Evolutionary conservation across 2,329 filamentous ascomycete species (phyloP), one percentile per base, ranked within the genome.

Genomic region (Ascochyta lentis): DNA sequence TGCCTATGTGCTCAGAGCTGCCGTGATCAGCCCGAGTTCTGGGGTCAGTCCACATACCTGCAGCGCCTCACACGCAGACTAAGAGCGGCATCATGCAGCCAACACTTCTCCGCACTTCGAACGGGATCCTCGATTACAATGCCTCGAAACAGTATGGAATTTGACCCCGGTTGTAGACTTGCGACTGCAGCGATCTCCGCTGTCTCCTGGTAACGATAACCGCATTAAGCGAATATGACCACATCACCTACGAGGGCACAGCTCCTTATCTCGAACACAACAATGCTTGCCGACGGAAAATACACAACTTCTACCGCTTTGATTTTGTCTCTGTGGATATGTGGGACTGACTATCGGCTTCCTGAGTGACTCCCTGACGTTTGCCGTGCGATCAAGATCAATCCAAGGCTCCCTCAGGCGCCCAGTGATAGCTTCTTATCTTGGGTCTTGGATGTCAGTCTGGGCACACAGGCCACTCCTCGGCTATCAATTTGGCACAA

Each of bases 41-140:
- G 22, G 31, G 16, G n/a, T n/a, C 10, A 27, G 3, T 34, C 10
- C 23, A 24, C 29, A 29, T 22, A 47, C 22, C 34, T 31, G 29
- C 24, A 16, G 12, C 29, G 42, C 42, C 45, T 38, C 52, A 33
- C 23, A 23, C 23, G 31, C 39, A 29, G 19, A 29, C 31, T 23
- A 56, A 38, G 15, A 29, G 53, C 41, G 47, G 41, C 37, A 24
- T 13, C 29, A 46, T 52, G 35, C 49, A 46, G 41, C 46, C 34
- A 42, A 24, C 34, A 27, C 31, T 41, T 50, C 53, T 41, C 53
- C 46, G 41, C 47, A 42, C 24, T 38, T n/a, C 9, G 22, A 33
- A 34, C 16, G 16, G 27, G 27, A 39, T 23, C 26, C n/a, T 31
- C 44, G 39, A 54, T 27, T 39, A 7, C 8, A 6, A 12, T 55